These are phyloP conservation scores for Dendrobium officinale DNA, from an alignment of 106 monocot genomes.

Conservation along the genomic window DNA sequence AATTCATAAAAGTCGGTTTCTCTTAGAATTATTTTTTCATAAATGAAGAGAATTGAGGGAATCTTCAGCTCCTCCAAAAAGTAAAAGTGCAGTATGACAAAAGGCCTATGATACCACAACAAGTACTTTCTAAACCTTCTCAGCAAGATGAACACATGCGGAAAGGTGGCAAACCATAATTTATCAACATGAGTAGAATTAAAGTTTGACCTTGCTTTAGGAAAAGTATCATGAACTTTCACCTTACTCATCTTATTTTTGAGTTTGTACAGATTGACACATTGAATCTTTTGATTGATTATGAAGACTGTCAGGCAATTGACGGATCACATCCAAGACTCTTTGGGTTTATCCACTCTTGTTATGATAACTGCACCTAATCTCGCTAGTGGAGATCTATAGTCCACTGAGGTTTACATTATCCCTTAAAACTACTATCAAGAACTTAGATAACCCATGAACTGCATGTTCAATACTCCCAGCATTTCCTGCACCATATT, in stretches of 20 bases:
- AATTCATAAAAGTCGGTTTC: constrained; percentile 26
- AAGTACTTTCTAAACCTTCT: constrained; percentile 64
- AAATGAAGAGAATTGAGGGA: constrained; percentile 36
- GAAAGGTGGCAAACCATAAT: constrained; percentile 65
- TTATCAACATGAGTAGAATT: neutral
- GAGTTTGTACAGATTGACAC: constrained; percentile 6
- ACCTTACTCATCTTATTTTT: constrained; percentile 6
- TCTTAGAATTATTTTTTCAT: constrained; percentile 37
- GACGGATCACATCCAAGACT: constrained; percentile 59
- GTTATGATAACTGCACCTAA: neutral
- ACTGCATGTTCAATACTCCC: no score
- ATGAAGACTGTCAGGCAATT: constrained; percentile 29
- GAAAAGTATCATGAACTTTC: constrained; percentile 7
- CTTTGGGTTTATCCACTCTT: constrained; percentile 36
- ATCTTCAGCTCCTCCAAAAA: constrained; percentile 52
- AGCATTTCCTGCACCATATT: no score
- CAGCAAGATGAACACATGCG: constrained; percentile 77
- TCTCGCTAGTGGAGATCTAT: constrained; percentile 15
- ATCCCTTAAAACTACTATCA: no score
- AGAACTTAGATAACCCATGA: no score
- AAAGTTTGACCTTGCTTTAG: constrained; percentile 10
- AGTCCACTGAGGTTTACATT: constrained; percentile 31
- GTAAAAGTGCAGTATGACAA: constrained; percentile 51
- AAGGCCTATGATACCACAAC: constrained; percentile 48
- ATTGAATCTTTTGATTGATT: constrained; percentile 14